Conservation (phyloP, 148 eudicot genomes). For the Chenopodium formosanum region DNA sequence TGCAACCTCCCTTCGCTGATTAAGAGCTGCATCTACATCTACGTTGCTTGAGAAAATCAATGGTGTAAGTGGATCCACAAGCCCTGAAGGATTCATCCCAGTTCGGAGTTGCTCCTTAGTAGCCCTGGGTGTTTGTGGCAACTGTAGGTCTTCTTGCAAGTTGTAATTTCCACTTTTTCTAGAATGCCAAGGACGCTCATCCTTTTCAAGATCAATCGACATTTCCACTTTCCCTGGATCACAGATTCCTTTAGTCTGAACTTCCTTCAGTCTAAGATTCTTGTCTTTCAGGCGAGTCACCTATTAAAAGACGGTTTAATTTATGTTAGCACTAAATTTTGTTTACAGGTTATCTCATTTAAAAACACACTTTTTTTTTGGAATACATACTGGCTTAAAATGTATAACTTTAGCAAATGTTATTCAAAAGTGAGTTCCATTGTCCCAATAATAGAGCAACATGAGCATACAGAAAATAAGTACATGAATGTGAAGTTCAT, state of each 20-base stretch:
- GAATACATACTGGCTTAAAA: background rate
- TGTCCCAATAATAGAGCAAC: background rate
- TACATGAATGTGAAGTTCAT: background rate
- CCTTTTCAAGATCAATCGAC: conserved; percentile 4
- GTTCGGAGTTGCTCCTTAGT: background rate
- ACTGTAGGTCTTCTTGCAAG: conserved; percentile 15
- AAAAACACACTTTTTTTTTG: background rate
- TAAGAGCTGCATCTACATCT: conserved; percentile 21
- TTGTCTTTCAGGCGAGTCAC: conserved; percentile 50
- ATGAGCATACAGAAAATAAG: background rate
- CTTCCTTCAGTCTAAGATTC: conserved; percentile 52
- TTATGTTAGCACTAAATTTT: background rate
- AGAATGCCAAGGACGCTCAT: conserved; percentile 20
- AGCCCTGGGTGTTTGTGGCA: conserved; percentile 11
- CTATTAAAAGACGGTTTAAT: conserved; percentile 33
- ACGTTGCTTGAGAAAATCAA: conserved; percentile 26
- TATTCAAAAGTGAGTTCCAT: background rate
- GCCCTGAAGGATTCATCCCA: conserved; percentile 19
- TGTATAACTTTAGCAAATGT: background rate
- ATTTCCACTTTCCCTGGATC: conserved; percentile 20
- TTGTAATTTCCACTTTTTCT: background rate
- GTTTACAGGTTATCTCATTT: background rate
- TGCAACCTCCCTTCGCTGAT: conserved; percentile 47
- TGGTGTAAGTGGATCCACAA: conserved; percentile 26
- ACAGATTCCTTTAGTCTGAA: conserved; percentile 41